A percentile compares a stretch with the other conserved stretches of the same genome.
phyloP scores from a whole-genome alignment of 768 basidiomycete species.

The Royoungia palumana region DNA sequence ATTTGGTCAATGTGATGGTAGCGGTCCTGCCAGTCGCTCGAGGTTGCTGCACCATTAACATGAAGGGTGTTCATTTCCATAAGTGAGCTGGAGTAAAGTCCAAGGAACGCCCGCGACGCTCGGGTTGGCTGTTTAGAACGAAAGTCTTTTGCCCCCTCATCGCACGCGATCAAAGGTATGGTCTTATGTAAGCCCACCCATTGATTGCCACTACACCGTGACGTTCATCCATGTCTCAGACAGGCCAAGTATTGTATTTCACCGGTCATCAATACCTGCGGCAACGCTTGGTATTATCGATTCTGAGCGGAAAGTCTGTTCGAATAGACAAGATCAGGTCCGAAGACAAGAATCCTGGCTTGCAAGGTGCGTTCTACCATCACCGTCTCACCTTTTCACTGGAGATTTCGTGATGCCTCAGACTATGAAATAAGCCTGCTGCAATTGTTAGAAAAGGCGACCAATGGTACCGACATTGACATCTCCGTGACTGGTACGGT shows the following conservation, averaged over 20 bases:
- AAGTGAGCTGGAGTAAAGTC: slow-evolving; percentile 9
- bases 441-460: slow-evolving; percentile 82
- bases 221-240: slow-evolving; percentile 35
- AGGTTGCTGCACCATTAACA: slow-evolving; percentile 36
- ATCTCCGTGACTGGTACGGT: slow-evolving; percentile 88
- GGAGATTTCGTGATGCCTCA: slow-evolving; percentile 24
- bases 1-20: slow-evolving; percentile 86
- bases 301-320: slow-evolving; percentile 83
- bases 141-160: background rate
- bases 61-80: slow-evolving; percentile 24
- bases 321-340: slow-evolving; percentile 85
- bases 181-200: slow-evolving; percentile 26
- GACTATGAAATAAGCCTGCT: slow-evolving; percentile 93
- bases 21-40: slow-evolving; percentile 53
- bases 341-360: slow-evolving; percentile 91
- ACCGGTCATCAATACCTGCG: slow-evolving; percentile 82
- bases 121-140: slow-evolving; percentile 1
- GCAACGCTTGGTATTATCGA: slow-evolving; percentile 80
- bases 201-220: background rate
- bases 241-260: slow-evolving; percentile 49
- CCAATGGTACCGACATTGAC: slow-evolving; percentile 92
- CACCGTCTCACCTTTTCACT: background rate
- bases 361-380: slow-evolving; percentile 58
- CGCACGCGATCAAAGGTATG: slow-evolving; percentile 3
- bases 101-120: slow-evolving; percentile 13